Percentiles rank a stretch among this genome's conserved stretches.
Evolutionary conservation across 2,329 filamentous ascomycete species (phyloP).

Genomic region (Samsoniella hepiali): DNA sequence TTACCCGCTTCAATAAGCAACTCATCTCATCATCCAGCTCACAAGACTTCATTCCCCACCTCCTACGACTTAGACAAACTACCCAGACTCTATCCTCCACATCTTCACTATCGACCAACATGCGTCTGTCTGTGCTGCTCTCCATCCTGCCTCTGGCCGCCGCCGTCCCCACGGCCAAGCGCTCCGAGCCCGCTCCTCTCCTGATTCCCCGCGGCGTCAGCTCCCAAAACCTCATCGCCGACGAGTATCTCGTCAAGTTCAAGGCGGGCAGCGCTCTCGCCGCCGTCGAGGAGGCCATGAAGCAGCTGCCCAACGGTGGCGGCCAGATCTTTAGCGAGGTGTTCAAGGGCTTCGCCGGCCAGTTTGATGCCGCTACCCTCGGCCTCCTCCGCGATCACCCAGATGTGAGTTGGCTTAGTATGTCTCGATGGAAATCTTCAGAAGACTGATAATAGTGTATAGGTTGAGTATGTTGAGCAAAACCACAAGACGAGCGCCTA

Average conservation of each 20-base stretch:
- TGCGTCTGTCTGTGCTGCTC: conserved; percentile 2
- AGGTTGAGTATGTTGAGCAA: conserved; percentile 37
- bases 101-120: neutral
- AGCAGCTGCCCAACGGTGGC: conserved; percentile 16
- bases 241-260: conserved; percentile 27
- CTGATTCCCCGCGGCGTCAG: conserved; percentile 16
- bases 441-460: neutral
- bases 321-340: conserved; percentile 21
- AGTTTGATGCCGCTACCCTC: conserved; percentile 18
- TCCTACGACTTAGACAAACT: neutral
- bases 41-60: neutral
- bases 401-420: conserved; percentile 17
- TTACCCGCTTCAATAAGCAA: neutral
- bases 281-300: conserved; percentile 18
- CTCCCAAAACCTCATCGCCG: conserved; percentile 19
- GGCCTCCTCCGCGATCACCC: conserved; percentile 19
- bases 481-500: conserved; percentile 29
- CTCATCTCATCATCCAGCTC: neutral
- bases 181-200: conserved; percentile 22
- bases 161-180: conserved; percentile 10
- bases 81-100: too few species aligned
- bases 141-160: conserved; percentile 6
- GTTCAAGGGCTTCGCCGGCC: conserved; percentile 20
- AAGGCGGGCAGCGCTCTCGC: conserved; percentile 19
- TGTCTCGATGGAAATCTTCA: too few species aligned